phyloP scores from a whole-genome alignment of 75 land plant species.

The Ceratopteris richardii region DNA sequence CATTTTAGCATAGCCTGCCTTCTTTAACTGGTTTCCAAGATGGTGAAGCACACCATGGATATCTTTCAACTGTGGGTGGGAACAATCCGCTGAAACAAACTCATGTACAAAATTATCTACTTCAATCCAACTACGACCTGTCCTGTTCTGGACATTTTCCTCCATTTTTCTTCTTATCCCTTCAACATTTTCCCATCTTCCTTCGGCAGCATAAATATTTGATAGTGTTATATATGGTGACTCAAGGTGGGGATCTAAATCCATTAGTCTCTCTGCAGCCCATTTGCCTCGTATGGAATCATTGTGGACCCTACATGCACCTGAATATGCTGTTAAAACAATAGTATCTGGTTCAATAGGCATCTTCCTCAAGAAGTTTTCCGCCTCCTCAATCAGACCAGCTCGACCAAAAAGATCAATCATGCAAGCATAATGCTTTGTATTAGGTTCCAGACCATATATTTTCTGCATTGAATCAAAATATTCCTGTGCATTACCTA shows the following conservation, averaged over 20 bases:
- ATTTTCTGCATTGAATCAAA: conserved; percentile 39
- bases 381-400: conserved; percentile 49
- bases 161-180: conserved; percentile 36
- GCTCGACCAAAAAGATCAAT: conserved; percentile 65
- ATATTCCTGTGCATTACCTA: conserved; percentile 43
- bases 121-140: conserved; percentile 51
- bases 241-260: conserved; percentile 21
- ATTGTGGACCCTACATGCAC: conserved; percentile 50
- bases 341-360: conserved; percentile 47
- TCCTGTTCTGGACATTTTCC: conserved; percentile 34
- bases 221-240: conserved; percentile 35
- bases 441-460: conserved; percentile 35
- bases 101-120: conserved; percentile 36
- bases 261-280: conserved; percentile 41
- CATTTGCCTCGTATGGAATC: conserved; percentile 40
- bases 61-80: conserved; percentile 27
- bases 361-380: conserved; percentile 38
- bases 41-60: not conserved
- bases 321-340: conserved; percentile 58
- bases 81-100: conserved; percentile 42
- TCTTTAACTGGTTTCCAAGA: not conserved
- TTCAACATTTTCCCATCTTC: conserved; percentile 40
- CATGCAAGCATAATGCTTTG: conserved; percentile 63
- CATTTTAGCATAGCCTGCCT: not conserved
- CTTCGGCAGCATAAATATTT: conserved; percentile 39